Base-by-base conservation (phyloP, 768 basidiomycete genomes). In the Mycena latifolia region DNA sequence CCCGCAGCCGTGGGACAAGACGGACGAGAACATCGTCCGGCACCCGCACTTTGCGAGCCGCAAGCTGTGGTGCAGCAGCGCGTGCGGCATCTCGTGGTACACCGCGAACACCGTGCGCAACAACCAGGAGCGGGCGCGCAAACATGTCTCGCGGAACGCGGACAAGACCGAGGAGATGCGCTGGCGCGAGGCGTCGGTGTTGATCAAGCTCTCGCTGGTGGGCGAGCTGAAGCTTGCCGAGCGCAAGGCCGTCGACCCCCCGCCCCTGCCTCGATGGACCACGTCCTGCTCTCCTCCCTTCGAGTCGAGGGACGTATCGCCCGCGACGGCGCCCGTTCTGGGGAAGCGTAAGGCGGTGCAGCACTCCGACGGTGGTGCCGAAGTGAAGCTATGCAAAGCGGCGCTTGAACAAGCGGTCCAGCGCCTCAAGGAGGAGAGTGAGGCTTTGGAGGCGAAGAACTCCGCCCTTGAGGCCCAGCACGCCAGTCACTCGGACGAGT, bases 21-120 rank as follows among this genome's bases (percentile, higher is more conserved):
- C 29, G 0, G 63, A 64, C 24, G 46, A 18, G 15, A 15, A 11
- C 33, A 18, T 48, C 43, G 63, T 65, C 20, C 53, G 47, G 33
- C 63, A 65, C 52, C 63, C 63, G 50, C 51, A 65, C 35, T 55
- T 65, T 22, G 31, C 14, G 22, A n/a, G 9, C 47, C 61, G 61
- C 22, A 8, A 25, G 8, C 37, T 63, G 33, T 63, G 61, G 61
- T 63, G 61, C 55, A 56, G 61, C 47, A 37, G 7, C 18, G 33
- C 54, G 5, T 10, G 6, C 8, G 61, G 61, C 46, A 14, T 63
- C 33, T 55, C 35, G 18, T 63, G 61, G 61, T 63, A 55, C 53
- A 24, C 28, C 22, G 17, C 25, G n/a, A 51, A 29, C 17, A 63
- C 53, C 12, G 61, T 63, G 20, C 35, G 25, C n/a, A 7, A 10